A percentile compares a stretch with the other conserved stretches of the same genome.
Evolutionary conservation across 2,329 filamentous ascomycete genomes (phyloP).

Genomic region (Apiospora arundinis): DNA sequence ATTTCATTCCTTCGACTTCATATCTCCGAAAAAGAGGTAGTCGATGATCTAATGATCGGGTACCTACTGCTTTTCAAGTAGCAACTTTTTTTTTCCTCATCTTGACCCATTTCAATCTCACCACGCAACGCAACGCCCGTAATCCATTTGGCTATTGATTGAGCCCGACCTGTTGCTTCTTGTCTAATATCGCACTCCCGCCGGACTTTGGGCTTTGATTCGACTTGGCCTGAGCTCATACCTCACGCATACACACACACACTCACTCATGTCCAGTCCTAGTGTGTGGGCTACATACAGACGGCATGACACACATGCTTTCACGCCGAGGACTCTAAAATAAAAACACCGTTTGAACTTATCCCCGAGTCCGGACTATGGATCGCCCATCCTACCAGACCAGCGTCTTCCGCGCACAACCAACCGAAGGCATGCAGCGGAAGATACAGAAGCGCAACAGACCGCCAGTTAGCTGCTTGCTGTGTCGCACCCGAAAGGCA

Average conservation of each 20-base stretch:
- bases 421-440: slow-evolving; percentile 41
- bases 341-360: slow-evolving; percentile 26
- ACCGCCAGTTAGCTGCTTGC: slow-evolving; percentile 43
- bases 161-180: slow-evolving; percentile 7
- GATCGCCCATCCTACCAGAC: slow-evolving; percentile 42
- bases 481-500: slow-evolving; percentile 44
- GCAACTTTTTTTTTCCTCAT: background rate
- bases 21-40: slow-evolving; percentile 12
- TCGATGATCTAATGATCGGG: background rate
- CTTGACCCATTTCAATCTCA: background rate
- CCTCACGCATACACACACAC: background rate
- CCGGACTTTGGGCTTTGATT: slow-evolving; percentile 8
- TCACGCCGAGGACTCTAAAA: slow-evolving; percentile 9
- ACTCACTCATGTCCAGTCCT: slow-evolving; percentile 6
- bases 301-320: slow-evolving; percentile 19
- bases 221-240: slow-evolving; percentile 9
- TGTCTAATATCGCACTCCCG: background rate
- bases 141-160: background rate
- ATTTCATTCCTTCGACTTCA: slow-evolving; percentile 9
- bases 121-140: background rate
- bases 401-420: slow-evolving; percentile 45
- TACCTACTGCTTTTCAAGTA: background rate
- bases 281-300: slow-evolving; percentile 19
- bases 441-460: slow-evolving; percentile 47
- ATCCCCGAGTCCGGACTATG: slow-evolving; percentile 37